Evolutionary conservation across 805 yeast species (phyloP), one percentile per base, ranked within the genome.

Genomic region (Schizosaccharomyces osmophilus): DNA sequence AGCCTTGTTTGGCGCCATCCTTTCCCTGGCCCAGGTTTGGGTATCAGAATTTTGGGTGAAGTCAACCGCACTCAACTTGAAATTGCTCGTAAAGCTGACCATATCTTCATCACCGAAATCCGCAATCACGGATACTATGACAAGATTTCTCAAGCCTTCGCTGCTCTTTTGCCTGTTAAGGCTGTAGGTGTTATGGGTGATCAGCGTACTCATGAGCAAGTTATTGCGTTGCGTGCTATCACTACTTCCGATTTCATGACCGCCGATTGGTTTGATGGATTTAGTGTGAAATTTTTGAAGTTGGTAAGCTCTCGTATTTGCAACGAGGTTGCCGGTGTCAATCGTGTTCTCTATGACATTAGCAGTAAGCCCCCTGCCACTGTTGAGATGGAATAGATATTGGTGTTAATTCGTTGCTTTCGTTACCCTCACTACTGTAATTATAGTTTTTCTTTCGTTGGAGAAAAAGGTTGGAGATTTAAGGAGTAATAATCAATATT

Each of bases 21-120:
- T 63, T 93, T 93, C 95, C 99, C 99, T 69, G 99, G 99, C 72
- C 99, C 99, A 73, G 99, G 99, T 78, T 85, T 93, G 71, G 99
- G 97, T 68, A 93, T 93, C 73, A 84, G 99, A 76, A 94, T 93
- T 62, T 78, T 93, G 59, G 99, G 99, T 68, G 97, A 90, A 77
- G 97, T 93, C 65, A 86, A 96, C 63, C 85, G 82, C 67, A 82
- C 78, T 66, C 98, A 93, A 77, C 93, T 93, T 63, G 90, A 82
- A 71, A 93, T 93, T 71, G 98, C 97, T 57, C 85, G 97, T 76
- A 90, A 87, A 72, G 98, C 99, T 64, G 99, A 93, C 73, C 79
- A 77, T 73, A 93, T 93, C 69, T 93, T 86, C 79, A 93, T 93
- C 70, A 95, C 86, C 75, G 99, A 93, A 78, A 93, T 93, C 73